phyloP scores from a whole-genome alignment of 2,329 filamentous ascomycete genomes.

The Fusarium tupiense region DNA sequence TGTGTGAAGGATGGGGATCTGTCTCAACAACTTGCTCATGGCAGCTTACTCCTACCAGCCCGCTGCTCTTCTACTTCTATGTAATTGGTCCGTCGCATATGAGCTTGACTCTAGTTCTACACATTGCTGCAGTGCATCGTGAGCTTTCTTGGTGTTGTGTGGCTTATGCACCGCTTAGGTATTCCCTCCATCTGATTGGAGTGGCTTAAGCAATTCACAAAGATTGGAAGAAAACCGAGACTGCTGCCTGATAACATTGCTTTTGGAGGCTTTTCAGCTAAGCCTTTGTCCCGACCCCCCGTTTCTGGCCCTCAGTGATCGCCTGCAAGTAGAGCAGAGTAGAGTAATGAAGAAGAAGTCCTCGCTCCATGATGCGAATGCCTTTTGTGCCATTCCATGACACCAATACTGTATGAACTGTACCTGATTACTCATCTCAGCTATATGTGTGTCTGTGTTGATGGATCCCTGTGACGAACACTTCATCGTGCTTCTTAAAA shows the following conservation, averaged over 20 bases:
- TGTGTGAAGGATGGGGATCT: not conserved
- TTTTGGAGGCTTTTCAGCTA: not conserved
- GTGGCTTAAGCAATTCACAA: not conserved
- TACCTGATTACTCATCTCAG: not conserved
- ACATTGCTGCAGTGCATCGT: not conserved
- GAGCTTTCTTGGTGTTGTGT: not conserved
- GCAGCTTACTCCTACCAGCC: not conserved
- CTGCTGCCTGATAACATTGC: not conserved
- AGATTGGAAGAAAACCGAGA: not conserved
- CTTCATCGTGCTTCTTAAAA: not conserved
- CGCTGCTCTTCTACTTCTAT: accelerated
- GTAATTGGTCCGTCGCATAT: not conserved
- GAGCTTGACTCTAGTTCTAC: not conserved
- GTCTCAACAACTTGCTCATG: not conserved
- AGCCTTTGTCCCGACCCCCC: not conserved
- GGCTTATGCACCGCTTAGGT: not conserved
- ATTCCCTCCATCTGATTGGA: not conserved
- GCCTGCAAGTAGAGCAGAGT: not conserved
- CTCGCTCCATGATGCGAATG: not conserved
- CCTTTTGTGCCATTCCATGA: not conserved
- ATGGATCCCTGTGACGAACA: not conserved
- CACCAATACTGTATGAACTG: not conserved
- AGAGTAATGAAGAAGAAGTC: not conserved
- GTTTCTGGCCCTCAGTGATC: not conserved
- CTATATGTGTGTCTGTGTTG: not conserved